Percentiles rank a stretch among this genome's conserved stretches.
Evolutionary conservation across 2,329 filamentous ascomycete genomes (phyloP).

Genomic region (Paecilomyces dactylethromorphus): DNA sequence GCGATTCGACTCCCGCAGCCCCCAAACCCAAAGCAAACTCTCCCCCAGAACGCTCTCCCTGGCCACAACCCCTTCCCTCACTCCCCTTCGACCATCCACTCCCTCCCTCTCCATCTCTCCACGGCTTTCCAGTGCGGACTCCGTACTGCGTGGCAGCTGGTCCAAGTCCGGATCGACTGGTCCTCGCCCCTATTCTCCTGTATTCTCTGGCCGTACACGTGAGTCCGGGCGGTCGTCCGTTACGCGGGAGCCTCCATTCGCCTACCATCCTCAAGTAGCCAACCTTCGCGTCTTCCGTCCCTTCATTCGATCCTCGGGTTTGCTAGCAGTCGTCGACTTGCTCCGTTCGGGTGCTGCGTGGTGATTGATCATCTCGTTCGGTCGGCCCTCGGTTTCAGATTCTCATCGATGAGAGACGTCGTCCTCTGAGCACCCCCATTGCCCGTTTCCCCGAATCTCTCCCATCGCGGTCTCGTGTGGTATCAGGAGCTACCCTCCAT

Average conservation of each 20-base stretch:
- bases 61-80: neutral
- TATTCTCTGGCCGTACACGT: neutral
- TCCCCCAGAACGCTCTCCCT: neutral
- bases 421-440: neutral
- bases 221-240: neutral
- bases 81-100: conserved; percentile 3
- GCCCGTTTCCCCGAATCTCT: neutral
- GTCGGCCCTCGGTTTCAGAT: neutral
- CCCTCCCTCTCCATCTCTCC: conserved; percentile 7
- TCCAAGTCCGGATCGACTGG: neutral
- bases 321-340: neutral
- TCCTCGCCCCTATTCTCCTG: neutral
- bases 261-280: neutral
- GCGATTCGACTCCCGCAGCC: neutral
- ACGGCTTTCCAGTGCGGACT: conserved; percentile 3
- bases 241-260: neutral
- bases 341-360: neutral
- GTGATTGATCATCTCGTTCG: neutral
- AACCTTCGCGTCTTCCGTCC: neutral
- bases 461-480: neutral
- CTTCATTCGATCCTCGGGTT: neutral
- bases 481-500: neutral
- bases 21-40: neutral
- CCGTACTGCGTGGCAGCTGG: conserved; percentile 6
- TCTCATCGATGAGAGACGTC: neutral